Conservation (phyloP, 148 eudicot species). For the Beta vulgaris region DNA sequence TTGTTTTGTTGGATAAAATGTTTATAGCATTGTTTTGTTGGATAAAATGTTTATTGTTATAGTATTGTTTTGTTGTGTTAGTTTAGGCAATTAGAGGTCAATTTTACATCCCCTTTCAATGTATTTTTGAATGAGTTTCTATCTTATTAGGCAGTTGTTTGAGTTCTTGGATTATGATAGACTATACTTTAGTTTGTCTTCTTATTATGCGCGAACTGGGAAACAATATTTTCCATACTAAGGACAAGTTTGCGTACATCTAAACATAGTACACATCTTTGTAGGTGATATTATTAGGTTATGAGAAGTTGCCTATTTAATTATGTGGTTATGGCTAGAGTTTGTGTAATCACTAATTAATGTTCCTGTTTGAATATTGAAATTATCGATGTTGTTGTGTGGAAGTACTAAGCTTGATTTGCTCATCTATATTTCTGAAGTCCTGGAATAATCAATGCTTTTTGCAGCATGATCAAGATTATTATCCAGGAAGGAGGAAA, state of each 20-base stretch:
- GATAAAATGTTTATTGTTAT: too few relatives aligned
- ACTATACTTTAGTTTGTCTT: background rate
- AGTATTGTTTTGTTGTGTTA: background rate
- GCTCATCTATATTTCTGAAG: constrained; percentile 4
- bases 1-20: too few relatives aligned
- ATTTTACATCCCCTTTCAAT: background rate
- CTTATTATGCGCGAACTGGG: background rate
- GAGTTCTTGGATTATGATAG: background rate
- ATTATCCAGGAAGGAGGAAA: constrained; percentile 95
- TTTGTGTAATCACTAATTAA: background rate
- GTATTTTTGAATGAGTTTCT: background rate
- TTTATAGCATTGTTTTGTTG: too few relatives aligned
- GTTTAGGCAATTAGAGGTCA: background rate
- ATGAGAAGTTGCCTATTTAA: background rate
- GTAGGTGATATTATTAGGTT: background rate
- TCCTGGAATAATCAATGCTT: constrained; percentile 15
- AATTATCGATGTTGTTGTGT: background rate
- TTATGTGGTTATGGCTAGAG: background rate
- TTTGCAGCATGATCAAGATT: constrained; percentile 89
- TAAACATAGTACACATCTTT: background rate
- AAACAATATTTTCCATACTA: background rate
- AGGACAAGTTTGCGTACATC: background rate
- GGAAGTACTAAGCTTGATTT: constrained; percentile 11
- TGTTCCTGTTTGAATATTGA: background rate
- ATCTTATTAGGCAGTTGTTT: background rate